These are phyloP conservation scores for Mytilinidion resinicola DNA, from an alignment of 495 filamentous ascomycete genomes.

Conservation along the genomic window DNA sequence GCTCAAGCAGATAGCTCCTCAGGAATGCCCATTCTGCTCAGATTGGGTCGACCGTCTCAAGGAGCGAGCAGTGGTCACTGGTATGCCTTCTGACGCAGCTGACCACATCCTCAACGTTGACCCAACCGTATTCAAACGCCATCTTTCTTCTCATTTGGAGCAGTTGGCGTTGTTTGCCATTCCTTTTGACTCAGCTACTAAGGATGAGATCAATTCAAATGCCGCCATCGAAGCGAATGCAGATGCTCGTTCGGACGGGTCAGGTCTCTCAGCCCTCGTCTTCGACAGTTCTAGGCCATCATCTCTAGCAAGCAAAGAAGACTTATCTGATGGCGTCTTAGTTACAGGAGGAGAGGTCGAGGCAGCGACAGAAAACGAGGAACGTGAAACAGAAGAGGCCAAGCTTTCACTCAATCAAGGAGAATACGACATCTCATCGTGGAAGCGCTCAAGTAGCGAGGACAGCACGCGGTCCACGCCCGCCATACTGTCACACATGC, in stretches of 20 bases:
- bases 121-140: conserved; percentile 9
- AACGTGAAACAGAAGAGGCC: neutral
- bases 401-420: neutral
- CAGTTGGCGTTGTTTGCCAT: conserved; percentile 16
- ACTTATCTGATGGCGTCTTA: neutral
- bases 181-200: neutral
- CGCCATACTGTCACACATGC: neutral
- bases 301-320: neutral
- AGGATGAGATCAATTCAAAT: conserved; percentile 1
- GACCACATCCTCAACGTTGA: neutral
- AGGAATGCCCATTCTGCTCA: conserved; percentile 14
- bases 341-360: neutral
- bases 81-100: neutral
- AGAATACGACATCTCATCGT: neutral
- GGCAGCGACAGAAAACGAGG: neutral
- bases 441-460: neutral
- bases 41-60: conserved; percentile 1
- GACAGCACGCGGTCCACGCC: neutral
- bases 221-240: neutral
- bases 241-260: neutral
- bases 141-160: conserved; percentile 13
- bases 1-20: conserved; percentile 5
- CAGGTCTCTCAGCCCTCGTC: neutral
- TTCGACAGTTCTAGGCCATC: neutral
- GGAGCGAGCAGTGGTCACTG: neutral